Base-by-base conservation (phyloP, 495 filamentous ascomycete species). In the Penicillium verhagenii region DNA sequence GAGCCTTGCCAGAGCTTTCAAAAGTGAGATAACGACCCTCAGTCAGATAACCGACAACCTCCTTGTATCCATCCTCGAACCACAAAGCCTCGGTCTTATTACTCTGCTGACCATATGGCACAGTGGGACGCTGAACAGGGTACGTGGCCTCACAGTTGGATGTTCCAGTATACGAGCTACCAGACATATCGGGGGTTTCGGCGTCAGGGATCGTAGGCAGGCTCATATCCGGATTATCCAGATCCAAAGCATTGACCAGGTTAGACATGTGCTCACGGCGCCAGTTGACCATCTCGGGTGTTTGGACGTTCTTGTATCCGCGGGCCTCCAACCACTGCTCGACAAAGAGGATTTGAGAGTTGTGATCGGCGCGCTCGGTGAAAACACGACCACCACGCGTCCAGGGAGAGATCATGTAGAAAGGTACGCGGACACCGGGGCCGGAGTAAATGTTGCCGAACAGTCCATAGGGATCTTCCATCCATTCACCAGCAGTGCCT, bases 371-470 rank as follows among this genome's bases (percentile, higher is more conserved):
- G 26, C 78, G 72, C 64, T 81, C 80, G 19, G 76, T 79, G 61
- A 82, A 82, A 4, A 83, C 79, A 9, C 73, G 70, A 50, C 70
- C 73, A 43, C 79, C 79, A 25, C 80, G 76, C 14, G 80, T 82
- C 80, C 80, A 83, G 0, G 80, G 80, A 0, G 77, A 80, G 51
- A 83, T 63, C 63, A 83, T 80, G 62, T 78, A 78, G 59, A 82
- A 81, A 0, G 80, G 80, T 6, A 82, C 69, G 14, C 80, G 75
- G 61, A 81, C 11, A 66, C 72, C 72, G 35, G 80, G 80, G 7
- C 80, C 80, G 16, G 71, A 67, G 51, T 72, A 80, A n/a, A 78
- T 66, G 37, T 81, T 65, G 6, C 78, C 78, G 42, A 76, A 75
- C 9, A 63, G 19, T 13, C 66, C 72, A 43, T 76, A 72, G 0